Percentiles rank a stretch among this genome's conserved stretches.
Evolutionary conservation across 306 rosid genomes (phyloP).

Genomic region (Quercus agrifolia): DNA sequence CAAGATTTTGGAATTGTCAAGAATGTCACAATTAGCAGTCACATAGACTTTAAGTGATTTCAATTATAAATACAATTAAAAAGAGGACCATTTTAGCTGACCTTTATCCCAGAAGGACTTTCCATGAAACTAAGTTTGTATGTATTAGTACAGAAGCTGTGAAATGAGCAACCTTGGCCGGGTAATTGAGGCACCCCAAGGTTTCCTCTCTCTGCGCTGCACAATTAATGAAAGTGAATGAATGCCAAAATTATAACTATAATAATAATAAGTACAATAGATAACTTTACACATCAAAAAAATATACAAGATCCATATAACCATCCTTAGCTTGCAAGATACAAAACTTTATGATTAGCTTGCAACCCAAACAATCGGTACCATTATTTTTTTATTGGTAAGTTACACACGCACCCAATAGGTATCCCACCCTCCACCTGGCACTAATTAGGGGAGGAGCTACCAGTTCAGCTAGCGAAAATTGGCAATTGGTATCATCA

Average conservation of each 20-base stretch:
- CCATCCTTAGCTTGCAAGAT: slow-evolving; percentile 2
- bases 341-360: slow-evolving; percentile 1
- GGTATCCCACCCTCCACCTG: too few relatives aligned
- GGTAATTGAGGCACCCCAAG: slow-evolving; percentile 95
- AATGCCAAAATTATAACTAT: neutral
- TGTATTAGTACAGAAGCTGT: slow-evolving; percentile 84
- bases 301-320: neutral
- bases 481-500: too few relatives aligned
- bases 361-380: neutral
- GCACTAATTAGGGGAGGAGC: too few relatives aligned
- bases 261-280: slow-evolving; percentile 3
- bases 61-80: neutral
- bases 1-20: neutral
- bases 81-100: slow-evolving; percentile 18
- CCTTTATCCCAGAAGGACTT: slow-evolving; percentile 94
- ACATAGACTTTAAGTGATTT: neutral
- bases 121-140: slow-evolving; percentile 96
- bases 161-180: slow-evolving; percentile 99
- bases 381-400: neutral
- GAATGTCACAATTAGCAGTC: slow-evolving; percentile 2
- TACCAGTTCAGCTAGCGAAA: too few relatives aligned
- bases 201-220: slow-evolving; percentile 81
- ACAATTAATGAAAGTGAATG: slow-evolving; percentile 14
- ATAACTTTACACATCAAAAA: slow-evolving; percentile 5
- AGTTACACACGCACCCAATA: too few relatives aligned